Evolutionary conservation across 139 green algal species (phyloP), one percentile per base, ranked within the genome.

Genomic region (Chlorella sp.): DNA sequence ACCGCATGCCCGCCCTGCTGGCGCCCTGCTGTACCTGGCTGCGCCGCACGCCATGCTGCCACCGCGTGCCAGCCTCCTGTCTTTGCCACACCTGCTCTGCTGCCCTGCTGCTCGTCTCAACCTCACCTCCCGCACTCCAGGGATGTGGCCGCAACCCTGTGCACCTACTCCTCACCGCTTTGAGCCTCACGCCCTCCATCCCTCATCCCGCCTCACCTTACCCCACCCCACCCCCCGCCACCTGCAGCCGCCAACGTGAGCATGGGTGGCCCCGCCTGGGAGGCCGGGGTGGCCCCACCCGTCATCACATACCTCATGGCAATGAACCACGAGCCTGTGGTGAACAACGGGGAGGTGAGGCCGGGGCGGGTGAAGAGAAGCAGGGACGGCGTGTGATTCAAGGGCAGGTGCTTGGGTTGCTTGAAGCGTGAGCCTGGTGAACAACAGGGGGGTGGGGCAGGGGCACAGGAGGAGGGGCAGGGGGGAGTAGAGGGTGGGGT

Each of bases 241-340:
- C 37, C 4, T 69, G 68, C 84, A 88, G 84, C 84, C 28, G 84
- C 84, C 39, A 88, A 88, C 32, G 42, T 88, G 37, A 88, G 39
- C 68, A 22, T 48, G 14, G 84, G 84, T 28, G 84, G 84, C 24
- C 84, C 84, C 0, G 64, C 84, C 12, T 88, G 86, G 86, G 60
- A 90, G 11, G 64, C 60, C 12, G 39, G 79, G 7, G 60, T 86
- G 64, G 32, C 87, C 3, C 94, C 95, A 0, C 85, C 34, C 0
- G 90, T 86, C 48, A 94, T 97, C 89, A 97, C 94, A 0, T 89
- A 96, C 69, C 53, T 97, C 0, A 91, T 91, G 60, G 69, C 89
- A 64, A 88, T 83, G 21, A 78, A 64, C 77, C 91, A 85, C 2
- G 93, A 95, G 79, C 78, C 90, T 87, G 89, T 94, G 53, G 79